Evolutionary conservation across 352 stramenopile genomes (phyloP), one percentile per base, ranked within the genome.

Genomic region (Phytophthora pinifolia): DNA sequence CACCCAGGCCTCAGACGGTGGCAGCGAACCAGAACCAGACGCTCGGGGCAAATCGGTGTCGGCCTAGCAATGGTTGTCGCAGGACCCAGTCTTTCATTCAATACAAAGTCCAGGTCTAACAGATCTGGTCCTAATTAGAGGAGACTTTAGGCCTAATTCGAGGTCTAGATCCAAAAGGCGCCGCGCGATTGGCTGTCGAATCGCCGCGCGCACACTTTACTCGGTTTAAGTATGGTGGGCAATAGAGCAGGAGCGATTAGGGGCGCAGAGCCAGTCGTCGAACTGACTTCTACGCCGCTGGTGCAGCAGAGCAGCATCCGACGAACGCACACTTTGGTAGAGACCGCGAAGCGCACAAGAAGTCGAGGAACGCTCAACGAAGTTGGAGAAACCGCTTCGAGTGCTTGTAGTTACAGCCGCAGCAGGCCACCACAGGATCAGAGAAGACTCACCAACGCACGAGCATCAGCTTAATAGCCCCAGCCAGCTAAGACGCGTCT

Each of bases 281-380:
- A 67, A 67, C 62, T 71, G 62, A 60, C 57, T 67, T 67, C 42
- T 65, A 47, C 50, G 13, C 27, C 6, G 14, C 10, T 31, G 17
- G 33, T 36, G 45, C 25, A 31, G 17, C 36, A 42, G 45, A 55
- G 50, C 45, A 33, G 57, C 57, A 67, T 63, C 39, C 39, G 50
- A 61, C 62, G 49, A 63, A 44, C 33, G 45, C 62, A 67, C 62
- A 71, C 36, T 71, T 71, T 71, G 57, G 62, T 51, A 71, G 62
- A 71, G 62, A 59, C 62, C 47, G 33, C 58, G 44, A 51, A 59
- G 56, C 22, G 52, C 61, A 70, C 62, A 71, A 71, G 62, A 67
- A 67, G 46, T 25, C 41, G 46, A 64, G 46, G 62, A 71, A 67
- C 30, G 43, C 29, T 35, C 51, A 44, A 27, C 47, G 47, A 55